phyloP scores from a whole-genome alignment of 2,329 filamentous ascomycete genomes.

The Byssochlamys sp. region DNA sequence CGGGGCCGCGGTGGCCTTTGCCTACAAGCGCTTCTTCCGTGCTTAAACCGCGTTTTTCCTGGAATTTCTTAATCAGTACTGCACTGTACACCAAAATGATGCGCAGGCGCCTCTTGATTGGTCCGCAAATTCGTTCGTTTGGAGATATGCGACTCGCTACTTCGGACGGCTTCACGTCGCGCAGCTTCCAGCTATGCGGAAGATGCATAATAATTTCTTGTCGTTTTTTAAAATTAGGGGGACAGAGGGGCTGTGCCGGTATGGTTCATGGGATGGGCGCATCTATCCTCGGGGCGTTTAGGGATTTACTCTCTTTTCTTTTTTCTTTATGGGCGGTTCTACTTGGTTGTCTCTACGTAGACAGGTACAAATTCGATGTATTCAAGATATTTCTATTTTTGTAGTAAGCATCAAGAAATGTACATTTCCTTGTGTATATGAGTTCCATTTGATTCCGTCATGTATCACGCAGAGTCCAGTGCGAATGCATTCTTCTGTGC shows the following conservation, averaged over 20 bases:
- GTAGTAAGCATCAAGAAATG: too few relatives aligned
- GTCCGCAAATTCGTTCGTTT: background rate
- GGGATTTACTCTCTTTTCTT: background rate
- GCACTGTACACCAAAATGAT: background rate
- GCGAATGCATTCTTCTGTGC: too few relatives aligned
- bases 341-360: background rate
- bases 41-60: constrained; percentile 4
- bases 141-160: background rate
- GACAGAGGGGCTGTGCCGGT: background rate
- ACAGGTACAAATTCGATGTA: background rate
- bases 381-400: too few relatives aligned
- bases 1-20: constrained; percentile 31
- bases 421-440: too few relatives aligned
- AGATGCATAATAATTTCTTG: background rate
- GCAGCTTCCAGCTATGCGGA: background rate
- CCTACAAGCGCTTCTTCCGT: constrained; percentile 27
- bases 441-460: too few relatives aligned
- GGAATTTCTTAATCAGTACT: constrained; percentile 2
- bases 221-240: background rate
- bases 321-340: background rate
- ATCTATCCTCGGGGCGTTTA: background rate
- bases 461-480: too few relatives aligned
- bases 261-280: background rate
- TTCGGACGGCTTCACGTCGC: background rate
- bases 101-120: constrained; percentile 15